phyloP scores from a whole-genome alignment of 345 rosid species.

The Cardiospermum halicacabum region DNA sequence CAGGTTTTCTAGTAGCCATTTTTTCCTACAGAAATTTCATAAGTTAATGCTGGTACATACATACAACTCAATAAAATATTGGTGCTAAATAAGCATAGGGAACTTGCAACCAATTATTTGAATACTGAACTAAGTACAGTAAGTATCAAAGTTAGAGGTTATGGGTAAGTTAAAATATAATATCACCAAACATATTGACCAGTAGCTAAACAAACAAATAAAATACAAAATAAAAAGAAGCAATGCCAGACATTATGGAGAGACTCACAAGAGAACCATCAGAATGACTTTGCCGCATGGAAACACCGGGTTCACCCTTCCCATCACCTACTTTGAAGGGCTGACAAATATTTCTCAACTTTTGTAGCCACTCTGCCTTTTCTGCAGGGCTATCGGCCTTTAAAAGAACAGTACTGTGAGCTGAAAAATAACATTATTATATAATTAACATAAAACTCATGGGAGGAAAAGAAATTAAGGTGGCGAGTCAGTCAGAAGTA shows the following conservation, averaged over 20 bases:
- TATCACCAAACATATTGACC: not conserved
- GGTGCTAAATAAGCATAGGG: not conserved
- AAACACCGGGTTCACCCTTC: conserved; percentile 43
- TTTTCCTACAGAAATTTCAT: conserved; percentile 55
- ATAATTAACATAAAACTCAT: conserved; percentile 8
- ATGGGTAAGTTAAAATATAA: too few relatives aligned
- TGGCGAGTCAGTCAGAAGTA: conserved; percentile 3
- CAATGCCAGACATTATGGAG: not conserved
- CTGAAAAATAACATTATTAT: conserved; percentile 39
- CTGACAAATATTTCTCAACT: conserved; percentile 62
- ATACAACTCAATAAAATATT: not conserved
- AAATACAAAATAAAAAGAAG: not conserved
- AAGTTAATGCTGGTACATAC: not conserved
- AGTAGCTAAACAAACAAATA: not conserved
- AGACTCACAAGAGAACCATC: conserved; percentile 96
- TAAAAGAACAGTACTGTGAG: conserved; percentile 75
- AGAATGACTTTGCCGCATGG: conserved; percentile 87
- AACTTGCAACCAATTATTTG: not conserved
- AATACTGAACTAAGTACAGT: not conserved
- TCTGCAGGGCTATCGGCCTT: conserved; percentile 89
- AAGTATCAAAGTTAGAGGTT: too few relatives aligned
- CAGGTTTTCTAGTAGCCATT: conserved; percentile 85
- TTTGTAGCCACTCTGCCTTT: conserved; percentile 83
- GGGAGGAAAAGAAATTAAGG: conserved; percentile 1
- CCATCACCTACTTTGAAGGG: conserved; percentile 60